Conservation (phyloP, 2,329 filamentous ascomycete species). For the Sclerotinia glacialis region DNA sequence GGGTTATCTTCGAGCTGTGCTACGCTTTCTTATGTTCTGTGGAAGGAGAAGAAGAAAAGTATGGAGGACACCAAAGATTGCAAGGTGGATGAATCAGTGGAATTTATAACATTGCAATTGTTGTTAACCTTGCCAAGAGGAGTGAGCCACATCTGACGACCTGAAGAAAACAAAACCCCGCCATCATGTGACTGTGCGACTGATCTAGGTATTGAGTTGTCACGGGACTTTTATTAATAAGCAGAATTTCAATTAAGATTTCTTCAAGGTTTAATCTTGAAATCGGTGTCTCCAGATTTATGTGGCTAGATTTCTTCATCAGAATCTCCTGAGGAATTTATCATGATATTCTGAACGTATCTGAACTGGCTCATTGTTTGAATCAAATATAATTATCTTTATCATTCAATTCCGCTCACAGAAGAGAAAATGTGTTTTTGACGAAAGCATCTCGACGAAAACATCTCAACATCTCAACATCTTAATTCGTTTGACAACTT, state of each 20-base stretch:
- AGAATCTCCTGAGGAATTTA: slow-evolving; percentile 16
- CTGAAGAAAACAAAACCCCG: slow-evolving; percentile 13
- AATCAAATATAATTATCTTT: too few species aligned
- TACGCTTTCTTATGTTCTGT: not conserved
- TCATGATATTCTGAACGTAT: too few species aligned
- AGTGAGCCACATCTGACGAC: slow-evolving; percentile 22
- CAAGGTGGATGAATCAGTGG: not conserved
- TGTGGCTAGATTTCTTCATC: not conserved
- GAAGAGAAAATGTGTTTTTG: too few species aligned
- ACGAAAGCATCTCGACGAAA: too few species aligned
- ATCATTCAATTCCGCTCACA: too few species aligned
- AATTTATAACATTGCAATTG: not conserved
- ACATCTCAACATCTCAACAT: too few species aligned
- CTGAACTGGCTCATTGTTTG: too few species aligned
- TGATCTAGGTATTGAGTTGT: fast-evolving
- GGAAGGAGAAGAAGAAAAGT: not conserved
- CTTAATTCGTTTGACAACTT: too few species aligned
- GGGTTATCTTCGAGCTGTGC: not conserved
- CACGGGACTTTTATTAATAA: not conserved
- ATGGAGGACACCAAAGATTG: not conserved
- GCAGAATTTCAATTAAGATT: not conserved
- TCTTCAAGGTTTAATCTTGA: not conserved
- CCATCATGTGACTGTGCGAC: slow-evolving; percentile 8
- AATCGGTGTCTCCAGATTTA: slow-evolving; percentile 3
- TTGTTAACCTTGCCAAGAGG: too few species aligned